A percentile compares a stretch with the other conserved stretches of the same genome.
Evolutionary conservation across 2,329 filamentous ascomycete genomes (phyloP).

Genomic region (Cercospora sojina): DNA sequence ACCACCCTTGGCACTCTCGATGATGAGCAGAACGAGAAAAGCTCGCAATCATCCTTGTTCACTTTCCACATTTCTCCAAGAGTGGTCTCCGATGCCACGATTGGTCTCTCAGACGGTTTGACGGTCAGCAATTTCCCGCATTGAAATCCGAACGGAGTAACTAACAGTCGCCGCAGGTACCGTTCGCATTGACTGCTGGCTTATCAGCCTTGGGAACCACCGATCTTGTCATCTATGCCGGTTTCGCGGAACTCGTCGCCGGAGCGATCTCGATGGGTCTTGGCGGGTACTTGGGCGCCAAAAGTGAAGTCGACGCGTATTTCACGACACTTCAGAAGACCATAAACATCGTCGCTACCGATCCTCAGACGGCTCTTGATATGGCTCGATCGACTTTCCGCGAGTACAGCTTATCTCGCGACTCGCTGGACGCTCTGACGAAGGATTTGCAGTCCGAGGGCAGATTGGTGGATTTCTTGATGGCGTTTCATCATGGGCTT

Average conservation of each 20-base stretch:
- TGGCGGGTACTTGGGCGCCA: slow-evolving; percentile 48
- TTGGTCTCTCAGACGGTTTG: slow-evolving; percentile 46
- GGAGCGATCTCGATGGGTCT: slow-evolving; percentile 47
- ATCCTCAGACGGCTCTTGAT: slow-evolving; percentile 39
- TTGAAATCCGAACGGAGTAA: neutral
- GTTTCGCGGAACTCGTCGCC: slow-evolving; percentile 44
- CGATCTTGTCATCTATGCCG: slow-evolving; percentile 43
- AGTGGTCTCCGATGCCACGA: slow-evolving; percentile 48
- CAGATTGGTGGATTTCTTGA: slow-evolving; percentile 48
- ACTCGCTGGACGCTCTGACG: slow-evolving; percentile 29
- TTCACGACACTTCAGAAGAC: slow-evolving; percentile 48
- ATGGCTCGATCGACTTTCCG: slow-evolving; percentile 46
- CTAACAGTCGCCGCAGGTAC: slow-evolving; percentile 16
- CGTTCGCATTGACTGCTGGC: slow-evolving; percentile 46
- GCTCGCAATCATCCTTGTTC: neutral
- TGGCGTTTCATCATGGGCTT: slow-evolving; percentile 51
- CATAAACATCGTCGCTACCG: slow-evolving; percentile 41
- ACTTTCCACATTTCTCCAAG: slow-evolving; percentile 36
- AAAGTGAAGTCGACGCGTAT: slow-evolving; percentile 53
- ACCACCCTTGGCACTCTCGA: neutral
- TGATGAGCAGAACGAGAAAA: slow-evolving; percentile 6
- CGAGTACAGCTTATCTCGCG: slow-evolving; percentile 43
- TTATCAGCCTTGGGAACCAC: slow-evolving; percentile 43
- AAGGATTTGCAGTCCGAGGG: slow-evolving; percentile 27
- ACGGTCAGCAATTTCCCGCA: slow-evolving; percentile 36